Evolutionary conservation across 2,329 filamentous ascomycete genomes (phyloP), one percentile per base, ranked within the genome.

Genomic region (Trichoderma guizhouense): DNA sequence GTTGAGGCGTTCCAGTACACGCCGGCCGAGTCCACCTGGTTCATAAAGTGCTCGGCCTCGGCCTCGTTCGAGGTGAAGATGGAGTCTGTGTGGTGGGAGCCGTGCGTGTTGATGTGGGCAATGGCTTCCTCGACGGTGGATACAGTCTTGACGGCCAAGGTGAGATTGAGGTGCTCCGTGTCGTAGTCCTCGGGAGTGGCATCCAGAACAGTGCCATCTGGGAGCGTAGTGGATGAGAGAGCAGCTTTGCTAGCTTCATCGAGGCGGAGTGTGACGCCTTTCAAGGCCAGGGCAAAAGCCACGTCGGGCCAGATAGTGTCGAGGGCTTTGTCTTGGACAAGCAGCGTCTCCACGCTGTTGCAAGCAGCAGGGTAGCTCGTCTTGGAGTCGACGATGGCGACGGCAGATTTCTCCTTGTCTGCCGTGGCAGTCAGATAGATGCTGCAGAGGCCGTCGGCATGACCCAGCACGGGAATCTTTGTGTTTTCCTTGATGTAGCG

Each of bases 1-100:
- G 94, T 97, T 28, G 93, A 97, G 8, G 94, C 93, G 80, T 99
- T 99, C 94, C 95, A 98, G 86, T 97, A 99, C 21, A 95, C 95
- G 67, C 95, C 95, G 0, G 94, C 92, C 32, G 94, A 93, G 83
- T 98, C 96, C 65, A 98, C 89, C 72, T 89, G 89, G 58, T 89
- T 88, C 88, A 97, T 93, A 85, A 98, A 99, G 64, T 85, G 85
- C 78, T 97, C 91, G 5, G 96, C 95, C 36, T 89, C 85, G 11
- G 86, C 84, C 62, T 85, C 81, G 30, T 90, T 89, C 6, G 89
- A 84, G 0, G 95, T 98, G 73, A 98, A 82, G 79, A 99, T 97
- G 66, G 88, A 90, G 80, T 99, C 96, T 9, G 96, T 99, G 86
- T 99, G 96, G 81, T 97, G 93, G 14, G 94, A 97, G 67, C 93